Conservation (phyloP, 176 grass and related monocot species). For the Lolium perenne region DNA sequence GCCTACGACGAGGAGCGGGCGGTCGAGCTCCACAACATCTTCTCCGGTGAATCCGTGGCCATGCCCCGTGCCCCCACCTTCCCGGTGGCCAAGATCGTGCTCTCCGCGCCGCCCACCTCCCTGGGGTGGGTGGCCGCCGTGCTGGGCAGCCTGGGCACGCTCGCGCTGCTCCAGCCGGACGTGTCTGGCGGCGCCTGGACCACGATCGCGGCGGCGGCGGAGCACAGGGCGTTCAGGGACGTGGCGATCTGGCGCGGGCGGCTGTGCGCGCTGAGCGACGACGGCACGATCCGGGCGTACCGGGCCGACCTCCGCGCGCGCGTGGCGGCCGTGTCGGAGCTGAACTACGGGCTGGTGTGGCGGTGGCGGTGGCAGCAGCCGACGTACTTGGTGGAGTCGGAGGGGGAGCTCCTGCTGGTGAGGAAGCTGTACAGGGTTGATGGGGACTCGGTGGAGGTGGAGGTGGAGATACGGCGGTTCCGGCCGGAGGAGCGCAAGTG, state of each 20-base stretch:
- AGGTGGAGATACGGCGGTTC: neutral
- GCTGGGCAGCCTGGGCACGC: conserved; percentile 20
- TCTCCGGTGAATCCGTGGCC: neutral
- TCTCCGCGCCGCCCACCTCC: neutral
- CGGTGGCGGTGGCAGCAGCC: neutral
- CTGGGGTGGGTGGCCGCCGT: neutral
- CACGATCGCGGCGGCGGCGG: neutral
- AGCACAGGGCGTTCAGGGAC: conserved; percentile 37
- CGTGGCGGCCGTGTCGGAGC: conserved; percentile 23
- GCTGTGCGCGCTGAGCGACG: conserved; percentile 30
- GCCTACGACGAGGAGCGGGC: neutral
- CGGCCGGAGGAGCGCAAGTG: conserved; percentile 14
- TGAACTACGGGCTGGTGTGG: neutral
- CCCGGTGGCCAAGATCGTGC: neutral
- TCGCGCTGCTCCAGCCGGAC: conserved; percentile 37
- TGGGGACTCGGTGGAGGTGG: neutral
- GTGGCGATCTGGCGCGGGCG: conserved; percentile 37
- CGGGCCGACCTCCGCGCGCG: conserved; percentile 10
- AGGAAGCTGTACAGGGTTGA: conserved; percentile 3
- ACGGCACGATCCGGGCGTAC: conserved; percentile 35
- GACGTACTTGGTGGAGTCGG: neutral
- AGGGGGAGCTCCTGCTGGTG: conserved; percentile 39
- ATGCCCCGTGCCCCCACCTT: neutral
- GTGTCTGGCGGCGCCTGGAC: neutral
- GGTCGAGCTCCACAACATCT: neutral